A percentile compares a stretch with the other conserved stretches of the same genome.
These are phyloP conservation scores for Nitzschia sp. DNA, from an alignment of 108 stramenopile species.

Conservation along the genomic window DNA sequence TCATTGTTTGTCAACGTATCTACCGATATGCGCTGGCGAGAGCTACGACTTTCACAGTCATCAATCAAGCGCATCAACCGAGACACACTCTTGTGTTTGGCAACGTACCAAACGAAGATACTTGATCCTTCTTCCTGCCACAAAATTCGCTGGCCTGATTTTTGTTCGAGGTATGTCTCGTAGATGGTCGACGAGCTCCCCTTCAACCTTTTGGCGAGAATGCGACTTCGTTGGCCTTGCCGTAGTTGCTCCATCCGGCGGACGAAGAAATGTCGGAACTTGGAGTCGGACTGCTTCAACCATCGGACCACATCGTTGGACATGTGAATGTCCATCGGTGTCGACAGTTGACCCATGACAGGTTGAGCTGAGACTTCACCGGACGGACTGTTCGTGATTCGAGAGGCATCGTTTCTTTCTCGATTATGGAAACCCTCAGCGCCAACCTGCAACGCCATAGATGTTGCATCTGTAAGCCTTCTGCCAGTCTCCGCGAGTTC, in stretches of 20 bases:
- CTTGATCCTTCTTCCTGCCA: constrained; percentile 38
- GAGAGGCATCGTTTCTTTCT: too few species aligned
- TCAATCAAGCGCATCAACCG: constrained; percentile 53
- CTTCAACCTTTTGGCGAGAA: constrained; percentile 43
- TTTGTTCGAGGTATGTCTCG: constrained; percentile 59
- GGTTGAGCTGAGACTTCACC: too few species aligned
- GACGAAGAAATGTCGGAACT: constrained; percentile 46
- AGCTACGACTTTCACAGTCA: constrained; percentile 43
- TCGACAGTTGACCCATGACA: too few species aligned
- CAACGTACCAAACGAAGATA: constrained; percentile 33
- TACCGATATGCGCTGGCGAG: constrained; percentile 26
- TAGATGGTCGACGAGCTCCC: constrained; percentile 44
- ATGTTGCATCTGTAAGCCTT: too few species aligned
- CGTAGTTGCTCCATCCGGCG: constrained; percentile 43
- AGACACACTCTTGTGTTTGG: constrained; percentile 50
- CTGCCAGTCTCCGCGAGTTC: too few species aligned
- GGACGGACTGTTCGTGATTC: too few species aligned
- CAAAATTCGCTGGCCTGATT: constrained; percentile 48
- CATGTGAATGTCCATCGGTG: constrained; percentile 5
- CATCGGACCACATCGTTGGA: constrained; percentile 50
- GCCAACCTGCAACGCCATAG: too few species aligned
- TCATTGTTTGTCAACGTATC: constrained; percentile 6
- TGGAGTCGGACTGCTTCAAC: constrained; percentile 40
- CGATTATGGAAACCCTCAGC: too few species aligned
- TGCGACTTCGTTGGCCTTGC: constrained; percentile 42